These are phyloP conservation scores for Thinopyrum elongatum DNA, from an alignment of 176 grass and related monocot genomes.

Conservation along the genomic window DNA sequence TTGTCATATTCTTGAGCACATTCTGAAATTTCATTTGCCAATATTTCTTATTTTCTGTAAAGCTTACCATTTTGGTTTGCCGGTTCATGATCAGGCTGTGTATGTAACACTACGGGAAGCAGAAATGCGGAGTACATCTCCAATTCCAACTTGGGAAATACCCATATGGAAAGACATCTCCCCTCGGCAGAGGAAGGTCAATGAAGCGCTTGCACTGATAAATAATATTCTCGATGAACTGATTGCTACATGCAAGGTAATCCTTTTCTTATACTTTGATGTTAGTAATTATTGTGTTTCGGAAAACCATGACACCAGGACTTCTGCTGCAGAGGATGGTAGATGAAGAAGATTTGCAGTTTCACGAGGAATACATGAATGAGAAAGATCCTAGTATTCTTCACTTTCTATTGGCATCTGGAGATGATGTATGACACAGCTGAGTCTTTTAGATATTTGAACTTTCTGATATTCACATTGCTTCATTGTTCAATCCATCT, in stretches of 20 bases:
- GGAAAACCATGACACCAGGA: not conserved
- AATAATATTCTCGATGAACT: slow-evolving; percentile 83
- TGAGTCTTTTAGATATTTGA: not conserved
- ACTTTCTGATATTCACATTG: slow-evolving; percentile 10
- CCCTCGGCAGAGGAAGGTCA: slow-evolving; percentile 88
- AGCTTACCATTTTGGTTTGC: not conserved
- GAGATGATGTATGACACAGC: slow-evolving; percentile 73
- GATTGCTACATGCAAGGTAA: slow-evolving; percentile 87
- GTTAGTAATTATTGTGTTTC: not conserved
- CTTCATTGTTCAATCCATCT: slow-evolving; percentile 30
- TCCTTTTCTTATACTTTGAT: slow-evolving; percentile 2
- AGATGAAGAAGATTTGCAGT: slow-evolving; percentile 92
- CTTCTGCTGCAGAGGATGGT: slow-evolving; percentile 73
- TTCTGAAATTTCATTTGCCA: not conserved
- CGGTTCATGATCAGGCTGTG: slow-evolving; percentile 60
- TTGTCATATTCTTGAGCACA: not conserved
- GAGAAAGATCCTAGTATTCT: slow-evolving; percentile 99
- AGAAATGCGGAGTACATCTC: slow-evolving; percentile 90
- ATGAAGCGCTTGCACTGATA: slow-evolving; percentile 77
- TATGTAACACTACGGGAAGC: slow-evolving; percentile 80
- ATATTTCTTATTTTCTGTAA: not conserved
- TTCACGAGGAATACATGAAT: slow-evolving; percentile 97
- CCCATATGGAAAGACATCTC: slow-evolving; percentile 99
- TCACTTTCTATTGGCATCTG: slow-evolving; percentile 94
- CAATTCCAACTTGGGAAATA: slow-evolving; percentile 98